Base-by-base conservation (phyloP, 2,329 filamentous ascomycete species). In the Ceratocystis albifundus region DNA sequence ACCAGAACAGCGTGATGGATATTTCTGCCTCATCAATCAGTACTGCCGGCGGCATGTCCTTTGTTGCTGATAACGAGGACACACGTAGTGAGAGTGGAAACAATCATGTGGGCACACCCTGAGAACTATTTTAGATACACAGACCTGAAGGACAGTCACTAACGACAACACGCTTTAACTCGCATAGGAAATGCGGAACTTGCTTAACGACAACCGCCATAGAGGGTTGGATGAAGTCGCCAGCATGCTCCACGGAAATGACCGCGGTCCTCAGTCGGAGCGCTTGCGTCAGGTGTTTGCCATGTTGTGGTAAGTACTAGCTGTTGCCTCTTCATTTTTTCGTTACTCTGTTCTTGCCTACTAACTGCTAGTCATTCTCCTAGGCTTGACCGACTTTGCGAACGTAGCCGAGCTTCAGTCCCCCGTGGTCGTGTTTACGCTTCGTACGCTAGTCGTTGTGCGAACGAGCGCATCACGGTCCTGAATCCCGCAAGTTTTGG, bases 401-500 rank as follows among this genome's bases (percentile, higher is more conserved):
- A 83, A 59, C 84, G 84, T 69, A 88, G 88, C 55, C 90, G 89
- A 74, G 88, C 87, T 0, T 96, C 94, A 4, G 93, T 97, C 0
- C 91, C 94, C 5, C 83, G 94, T 71, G 94, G 94, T 70, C 84
- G 93, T 68, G 94, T 99, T 1, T 99, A 97, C 75, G 90, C 92
- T 68, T 92, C 92, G 74, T 99, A 99, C 75, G 94, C 93, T 61
- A 91, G 89, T 30, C 86, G 90, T 69, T 99, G 94, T 75, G 92
- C 90, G 55, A 95, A 88, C 4, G 92, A 97, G 74, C 86, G 92
- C 73, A 95, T 97, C 48, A 95, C 94, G 0, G 92, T 96, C 8
- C 78, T 99, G 67, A 99, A 99, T 73, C 94, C 94, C 53, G 94
- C 94, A 8, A 97, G 93, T 32, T 99, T 99, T 76, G 94, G 94